These are phyloP conservation scores for Tetrapisispora arboricola DNA, from an alignment of 805 yeast species.

Conservation along the genomic window DNA sequence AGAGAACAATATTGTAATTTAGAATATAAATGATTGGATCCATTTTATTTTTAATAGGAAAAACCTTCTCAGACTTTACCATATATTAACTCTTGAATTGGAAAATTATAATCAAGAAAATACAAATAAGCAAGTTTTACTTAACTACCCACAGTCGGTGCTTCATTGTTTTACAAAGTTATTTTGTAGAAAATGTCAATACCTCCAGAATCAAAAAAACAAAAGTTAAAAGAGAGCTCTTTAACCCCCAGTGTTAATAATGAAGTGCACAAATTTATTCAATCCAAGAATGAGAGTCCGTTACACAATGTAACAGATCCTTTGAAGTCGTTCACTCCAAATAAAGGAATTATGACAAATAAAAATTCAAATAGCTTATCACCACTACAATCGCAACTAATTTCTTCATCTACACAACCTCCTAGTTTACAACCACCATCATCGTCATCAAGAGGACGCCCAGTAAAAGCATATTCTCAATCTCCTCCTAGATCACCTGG, in stretches of 20 bases:
- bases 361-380: conserved; percentile 11
- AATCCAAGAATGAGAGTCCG: not conserved
- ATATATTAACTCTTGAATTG: too few species aligned
- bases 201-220: not conserved
- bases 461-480: conserved; percentile 20
- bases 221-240: not conserved
- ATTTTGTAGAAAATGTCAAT: too few species aligned
- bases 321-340: conserved; percentile 15
- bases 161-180: too few species aligned
- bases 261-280: not conserved
- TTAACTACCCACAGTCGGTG: too few species aligned
- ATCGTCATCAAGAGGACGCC: conserved; percentile 30
- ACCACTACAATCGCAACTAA: conserved; percentile 19
- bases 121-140: too few species aligned
- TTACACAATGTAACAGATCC: not conserved
- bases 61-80: too few species aligned
- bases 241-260: not conserved
- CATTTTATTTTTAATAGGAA: too few species aligned
- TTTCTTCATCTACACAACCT: conserved; percentile 18
- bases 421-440: conserved; percentile 27
- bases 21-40: too few species aligned
- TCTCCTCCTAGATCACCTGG: conserved; percentile 19
- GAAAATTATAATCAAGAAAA: too few species aligned
- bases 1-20: too few species aligned
- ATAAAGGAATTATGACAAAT: conserved; percentile 20